These are phyloP conservation scores for Trebouxia sp. DNA, from an alignment of 139 green algal species.

Conservation along the genomic window DNA sequence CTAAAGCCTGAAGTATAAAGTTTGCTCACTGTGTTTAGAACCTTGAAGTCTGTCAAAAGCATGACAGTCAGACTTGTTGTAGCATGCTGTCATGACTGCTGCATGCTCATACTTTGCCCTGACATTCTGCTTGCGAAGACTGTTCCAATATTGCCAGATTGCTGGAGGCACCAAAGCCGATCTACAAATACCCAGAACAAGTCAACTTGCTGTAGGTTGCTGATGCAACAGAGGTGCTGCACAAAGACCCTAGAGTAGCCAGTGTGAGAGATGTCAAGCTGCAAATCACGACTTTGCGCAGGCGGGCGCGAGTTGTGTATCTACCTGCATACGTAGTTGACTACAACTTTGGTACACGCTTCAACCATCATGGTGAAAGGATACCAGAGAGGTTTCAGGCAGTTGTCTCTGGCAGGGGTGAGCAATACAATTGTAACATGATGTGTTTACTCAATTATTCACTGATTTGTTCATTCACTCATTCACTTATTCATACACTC, in stretches of 20 bases:
- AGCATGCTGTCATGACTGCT: too few relatives aligned
- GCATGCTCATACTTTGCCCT: too few relatives aligned
- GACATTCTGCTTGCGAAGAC: too few relatives aligned
- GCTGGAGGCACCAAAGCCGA: too few relatives aligned
- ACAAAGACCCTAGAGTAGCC: slow-evolving; percentile 23
- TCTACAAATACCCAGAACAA: too few relatives aligned
- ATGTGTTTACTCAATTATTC: too few relatives aligned
- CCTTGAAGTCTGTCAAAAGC: too few relatives aligned
- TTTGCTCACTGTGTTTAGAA: background rate
- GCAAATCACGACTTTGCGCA: slow-evolving; percentile 27
- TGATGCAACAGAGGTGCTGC: slow-evolving; percentile 33
- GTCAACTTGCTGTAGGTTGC: slow-evolving; percentile 31
- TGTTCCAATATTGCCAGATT: too few relatives aligned
- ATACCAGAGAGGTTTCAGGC: slow-evolving; percentile 39
- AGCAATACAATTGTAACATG: background rate
- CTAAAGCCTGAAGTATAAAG: background rate
- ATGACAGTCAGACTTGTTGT: too few relatives aligned
- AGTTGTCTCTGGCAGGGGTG: slow-evolving; percentile 29
- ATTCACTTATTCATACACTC: too few relatives aligned
- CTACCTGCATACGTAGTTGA: slow-evolving; percentile 44
- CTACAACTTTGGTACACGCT: slow-evolving; percentile 48
- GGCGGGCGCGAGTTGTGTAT: slow-evolving; percentile 43
- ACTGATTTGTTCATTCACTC: too few relatives aligned
- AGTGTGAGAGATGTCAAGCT: slow-evolving; percentile 42
- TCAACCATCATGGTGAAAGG: slow-evolving; percentile 51